Evolutionary conservation across 1,284 basidiomycete genomes (phyloP).

Genomic region (Ustilago shanxiensis): DNA sequence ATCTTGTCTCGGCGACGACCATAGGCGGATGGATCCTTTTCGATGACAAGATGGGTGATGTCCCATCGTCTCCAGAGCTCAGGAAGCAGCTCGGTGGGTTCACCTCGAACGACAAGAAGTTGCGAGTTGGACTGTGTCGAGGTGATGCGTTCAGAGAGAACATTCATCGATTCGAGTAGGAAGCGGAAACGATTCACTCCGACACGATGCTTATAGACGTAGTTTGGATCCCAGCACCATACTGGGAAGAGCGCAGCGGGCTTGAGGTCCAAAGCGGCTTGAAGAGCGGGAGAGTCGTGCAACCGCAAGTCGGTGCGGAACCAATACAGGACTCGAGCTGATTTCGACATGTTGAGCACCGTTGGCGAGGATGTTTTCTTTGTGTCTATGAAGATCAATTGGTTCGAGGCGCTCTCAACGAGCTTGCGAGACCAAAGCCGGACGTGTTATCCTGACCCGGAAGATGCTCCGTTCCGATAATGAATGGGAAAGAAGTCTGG

Average conservation of each 20-base stretch:
- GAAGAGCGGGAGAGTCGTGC: slow-evolving; percentile 73
- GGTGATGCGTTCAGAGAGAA: slow-evolving; percentile 71
- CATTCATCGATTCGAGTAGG: slow-evolving; percentile 72
- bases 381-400: not conserved
- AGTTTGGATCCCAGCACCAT: slow-evolving; percentile 70
- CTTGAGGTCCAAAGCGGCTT: slow-evolving; percentile 71
- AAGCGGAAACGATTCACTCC: slow-evolving; percentile 74
- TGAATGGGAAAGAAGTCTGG: no score
- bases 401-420: not conserved
- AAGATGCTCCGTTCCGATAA: no score
- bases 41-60: slow-evolving; percentile 73
- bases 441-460: no score
- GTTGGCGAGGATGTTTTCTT: not conserved
- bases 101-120: slow-evolving; percentile 73
- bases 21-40: slow-evolving; percentile 56
- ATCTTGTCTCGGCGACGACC: slow-evolving; percentile 46
- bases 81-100: slow-evolving; percentile 72
- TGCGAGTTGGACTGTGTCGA: slow-evolving; percentile 71
- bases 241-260: slow-evolving; percentile 72
- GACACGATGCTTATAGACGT: slow-evolving; percentile 73
- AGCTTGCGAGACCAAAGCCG: no score
- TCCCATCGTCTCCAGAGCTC: slow-evolving; percentile 72
- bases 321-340: slow-evolving; percentile 72
- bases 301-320: slow-evolving; percentile 74
- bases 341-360: slow-evolving; percentile 35